Evolutionary conservation across 768 basidiomycete species (phyloP).

Genomic region (Crucibulum laeve): DNA sequence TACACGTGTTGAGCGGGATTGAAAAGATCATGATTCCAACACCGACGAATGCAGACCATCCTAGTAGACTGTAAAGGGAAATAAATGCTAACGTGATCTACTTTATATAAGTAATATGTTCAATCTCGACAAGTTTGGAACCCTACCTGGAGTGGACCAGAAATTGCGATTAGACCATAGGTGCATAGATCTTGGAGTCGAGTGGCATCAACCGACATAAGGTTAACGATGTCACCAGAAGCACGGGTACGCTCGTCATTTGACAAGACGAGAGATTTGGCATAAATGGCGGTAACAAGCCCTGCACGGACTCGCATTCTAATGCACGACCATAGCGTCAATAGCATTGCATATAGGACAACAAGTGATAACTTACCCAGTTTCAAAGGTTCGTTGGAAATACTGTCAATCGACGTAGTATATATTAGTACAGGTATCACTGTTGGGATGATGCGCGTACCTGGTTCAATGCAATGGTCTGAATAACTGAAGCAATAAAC

Average conservation of each 20-base stretch:
- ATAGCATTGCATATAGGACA: background rate
- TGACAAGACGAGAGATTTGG: slow-evolving; percentile 81
- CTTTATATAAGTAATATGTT: background rate
- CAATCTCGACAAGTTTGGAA: background rate
- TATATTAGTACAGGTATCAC: slow-evolving; percentile 1
- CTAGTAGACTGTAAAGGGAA: slow-evolving; percentile 84
- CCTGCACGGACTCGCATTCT: slow-evolving; percentile 94
- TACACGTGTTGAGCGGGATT: slow-evolving; percentile 66
- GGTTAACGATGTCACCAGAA: slow-evolving; percentile 90
- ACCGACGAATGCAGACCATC: slow-evolving; percentile 89
- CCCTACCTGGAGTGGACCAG: slow-evolving; percentile 78
- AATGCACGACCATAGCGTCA: background rate
- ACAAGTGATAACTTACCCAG: slow-evolving; percentile 36
- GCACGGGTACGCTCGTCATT: slow-evolving; percentile 80
- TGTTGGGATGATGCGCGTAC: slow-evolving; percentile 25
- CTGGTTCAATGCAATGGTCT: slow-evolving; percentile 80
- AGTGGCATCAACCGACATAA: slow-evolving; percentile 86
- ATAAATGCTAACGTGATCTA: slow-evolving; percentile 87
- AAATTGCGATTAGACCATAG: slow-evolving; percentile 80
- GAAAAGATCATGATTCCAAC: slow-evolving; percentile 86
- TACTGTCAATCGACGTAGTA: slow-evolving; percentile 44
- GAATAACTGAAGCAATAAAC: slow-evolving; percentile 76
- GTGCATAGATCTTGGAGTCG: slow-evolving; percentile 78
- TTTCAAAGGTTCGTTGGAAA: slow-evolving; percentile 79
- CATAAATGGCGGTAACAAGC: slow-evolving; percentile 80